Conservation (phyloP, 306 rosid species). For the Dicorynia guianensis region DNA sequence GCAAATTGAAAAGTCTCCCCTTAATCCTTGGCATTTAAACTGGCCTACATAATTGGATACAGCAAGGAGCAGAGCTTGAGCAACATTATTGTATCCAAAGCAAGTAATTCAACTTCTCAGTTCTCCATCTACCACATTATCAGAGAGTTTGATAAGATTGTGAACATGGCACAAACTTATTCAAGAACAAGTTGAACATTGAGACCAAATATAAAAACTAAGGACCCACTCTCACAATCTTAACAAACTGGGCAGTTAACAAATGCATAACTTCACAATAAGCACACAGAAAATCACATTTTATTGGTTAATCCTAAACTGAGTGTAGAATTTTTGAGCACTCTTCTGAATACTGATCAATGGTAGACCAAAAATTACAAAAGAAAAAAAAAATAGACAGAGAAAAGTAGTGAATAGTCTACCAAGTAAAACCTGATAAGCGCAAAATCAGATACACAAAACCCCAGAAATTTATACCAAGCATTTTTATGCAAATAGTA, state of each 20-base stretch:
- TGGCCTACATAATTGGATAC: not conserved
- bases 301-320: not conserved
- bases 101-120: not conserved
- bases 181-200: not conserved
- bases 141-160: not conserved
- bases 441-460: not conserved
- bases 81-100: not conserved
- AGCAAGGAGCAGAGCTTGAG: not conserved
- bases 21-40: not conserved
- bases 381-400: not conserved
- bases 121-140: not conserved
- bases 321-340: constrained; percentile 29
- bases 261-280: not conserved
- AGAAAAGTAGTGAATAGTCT: not conserved
- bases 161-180: not conserved
- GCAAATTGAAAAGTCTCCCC: not conserved
- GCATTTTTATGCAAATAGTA: constrained; percentile 43
- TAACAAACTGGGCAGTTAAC: constrained; percentile 7
- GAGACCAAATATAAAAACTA: not conserved
- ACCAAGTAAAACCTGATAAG: constrained; percentile 12
- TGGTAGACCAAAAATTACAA: too few species aligned
- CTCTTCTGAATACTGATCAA: constrained; percentile 48
- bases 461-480: not conserved
- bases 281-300: not conserved
- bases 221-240: not conserved